These are phyloP conservation scores for Hypericum androsaemum DNA, from an alignment of 345 rosid species.

Conservation along the genomic window DNA sequence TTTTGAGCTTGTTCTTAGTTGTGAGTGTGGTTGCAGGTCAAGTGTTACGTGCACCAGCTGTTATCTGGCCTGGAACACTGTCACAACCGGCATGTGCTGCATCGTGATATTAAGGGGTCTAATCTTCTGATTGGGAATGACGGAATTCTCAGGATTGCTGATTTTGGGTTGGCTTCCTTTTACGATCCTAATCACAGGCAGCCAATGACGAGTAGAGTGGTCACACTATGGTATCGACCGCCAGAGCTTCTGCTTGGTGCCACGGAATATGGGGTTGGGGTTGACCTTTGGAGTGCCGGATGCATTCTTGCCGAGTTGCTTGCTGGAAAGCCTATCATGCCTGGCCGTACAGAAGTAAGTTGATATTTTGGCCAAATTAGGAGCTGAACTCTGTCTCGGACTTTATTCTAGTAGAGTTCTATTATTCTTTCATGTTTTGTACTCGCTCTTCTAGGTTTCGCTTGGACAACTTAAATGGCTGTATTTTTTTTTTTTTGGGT, in stretches of 20 bases:
- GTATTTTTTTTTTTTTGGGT: too few species aligned
- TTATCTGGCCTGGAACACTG: conserved; percentile 28
- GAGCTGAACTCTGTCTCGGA: background rate
- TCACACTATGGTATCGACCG: conserved; percentile 26
- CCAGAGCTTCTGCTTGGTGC: conserved; percentile 27
- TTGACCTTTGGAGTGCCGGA: conserved; percentile 31
- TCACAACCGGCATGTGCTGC: conserved; percentile 19
- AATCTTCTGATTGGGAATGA: conserved; percentile 29
- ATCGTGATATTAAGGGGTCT: conserved; percentile 27
- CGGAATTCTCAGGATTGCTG: conserved; percentile 24
- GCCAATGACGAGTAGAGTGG: conserved; percentile 30
- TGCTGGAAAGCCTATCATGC: conserved; percentile 28
- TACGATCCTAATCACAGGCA: conserved; percentile 28
- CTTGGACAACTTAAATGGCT: too few species aligned
- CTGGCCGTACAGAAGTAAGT: conserved; percentile 25
- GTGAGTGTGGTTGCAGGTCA: conserved; percentile 15
- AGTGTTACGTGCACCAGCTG: conserved; percentile 23
- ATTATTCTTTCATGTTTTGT: too few species aligned
- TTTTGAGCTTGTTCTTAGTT: background rate
- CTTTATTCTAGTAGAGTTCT: too few species aligned
- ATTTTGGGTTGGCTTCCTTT: conserved; percentile 26
- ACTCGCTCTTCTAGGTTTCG: too few species aligned
- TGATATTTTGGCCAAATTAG: too few species aligned
- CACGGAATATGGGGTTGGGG: conserved; percentile 26
- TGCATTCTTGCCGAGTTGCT: conserved; percentile 29